Evolutionary conservation across 2,329 filamentous ascomycete species (phyloP), one percentile per base, ranked within the genome.

Genomic region (Magnaporthiopsis rhizophila): DNA sequence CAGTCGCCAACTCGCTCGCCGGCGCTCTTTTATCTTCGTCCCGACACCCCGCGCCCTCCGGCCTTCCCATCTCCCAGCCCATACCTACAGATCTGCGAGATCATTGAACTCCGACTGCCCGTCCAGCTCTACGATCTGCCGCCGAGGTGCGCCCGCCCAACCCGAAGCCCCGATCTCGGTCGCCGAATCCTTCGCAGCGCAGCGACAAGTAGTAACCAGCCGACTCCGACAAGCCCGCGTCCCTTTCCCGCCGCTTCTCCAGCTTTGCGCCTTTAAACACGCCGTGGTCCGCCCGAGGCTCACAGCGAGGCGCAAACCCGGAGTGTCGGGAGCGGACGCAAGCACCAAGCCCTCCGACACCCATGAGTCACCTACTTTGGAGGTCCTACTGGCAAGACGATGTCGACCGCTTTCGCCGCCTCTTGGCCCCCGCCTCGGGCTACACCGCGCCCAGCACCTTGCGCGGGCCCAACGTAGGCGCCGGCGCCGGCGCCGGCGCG

Each of bases 301-400:
- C 88, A 92, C 88, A 91, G 91, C 91, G 89, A 96, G 92, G 91
- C 88, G 89, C 84, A 77, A 76, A 80, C 82, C 79, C 61, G 79
- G 83, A 85, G 80, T 78, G 80, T 76, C 74, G 75, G 74, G 76
- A 76, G 45, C 56, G 50, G 50, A 74, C 70, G 70, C 66, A 5
- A 72, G 45, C 64, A 58, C 38, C 64, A 87, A 58, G 36, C 62
- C 58, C 50, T 65, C 66, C 58, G 67, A 38, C 65, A 68, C 72
- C 70, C 71, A 76, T 98, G 94, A 98, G 91, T 89, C 89, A 92
- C 82, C 86, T 90, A 86, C 87, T 99, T 77, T 97, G 94, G 94
- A 93, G 92, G 85, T 91, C 86, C 77, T 98, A 94, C 77, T 89
- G 96, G 83, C 90, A 97, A 87, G 91, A 97, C 85, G 92, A 99